phyloP scores from a whole-genome alignment of 495 filamentous ascomycete species.

The Penicillium soppii region DNA sequence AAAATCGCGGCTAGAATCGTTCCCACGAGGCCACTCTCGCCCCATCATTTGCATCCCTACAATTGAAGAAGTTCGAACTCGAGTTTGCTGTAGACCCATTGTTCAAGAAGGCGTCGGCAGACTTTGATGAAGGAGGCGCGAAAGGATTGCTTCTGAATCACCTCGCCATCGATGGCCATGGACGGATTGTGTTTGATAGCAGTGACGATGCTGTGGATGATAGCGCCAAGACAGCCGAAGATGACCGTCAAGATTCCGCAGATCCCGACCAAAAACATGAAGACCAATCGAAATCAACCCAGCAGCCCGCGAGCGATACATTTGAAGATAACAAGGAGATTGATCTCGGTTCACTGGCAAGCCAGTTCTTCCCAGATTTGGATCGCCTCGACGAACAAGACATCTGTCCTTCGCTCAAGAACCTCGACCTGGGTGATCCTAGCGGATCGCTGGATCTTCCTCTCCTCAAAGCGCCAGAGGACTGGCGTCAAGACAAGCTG shows the following conservation, averaged over 20 bases:
- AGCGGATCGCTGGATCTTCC: slow-evolving; percentile 85
- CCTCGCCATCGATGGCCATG: slow-evolving; percentile 84
- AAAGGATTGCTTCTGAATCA: slow-evolving; percentile 96
- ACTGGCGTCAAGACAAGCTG: slow-evolving; percentile 68
- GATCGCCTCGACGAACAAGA: slow-evolving; percentile 75
- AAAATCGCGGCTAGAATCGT: slow-evolving; percentile 52
- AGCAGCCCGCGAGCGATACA: slow-evolving; percentile 40
- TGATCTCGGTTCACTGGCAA: slow-evolving; percentile 69
- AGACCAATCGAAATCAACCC: slow-evolving; percentile 19
- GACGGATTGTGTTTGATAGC: slow-evolving; percentile 96
- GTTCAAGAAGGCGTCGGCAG: slow-evolving; percentile 97
- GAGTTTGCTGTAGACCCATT: slow-evolving; percentile 96
- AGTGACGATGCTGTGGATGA: slow-evolving; percentile 83
- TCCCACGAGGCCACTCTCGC: slow-evolving; percentile 92
- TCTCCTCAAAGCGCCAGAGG: slow-evolving; percentile 85
- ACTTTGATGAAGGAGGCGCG: slow-evolving; percentile 97
- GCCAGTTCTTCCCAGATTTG: slow-evolving; percentile 86
- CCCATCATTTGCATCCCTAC: slow-evolving; percentile 79
- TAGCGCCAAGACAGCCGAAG: slow-evolving; percentile 53
- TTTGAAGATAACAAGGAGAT: slow-evolving; percentile 66
- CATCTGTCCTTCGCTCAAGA: slow-evolving; percentile 92
- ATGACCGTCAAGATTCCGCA: slow-evolving; percentile 28
- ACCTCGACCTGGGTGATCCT: slow-evolving; percentile 82
- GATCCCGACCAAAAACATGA: slow-evolving; percentile 33
- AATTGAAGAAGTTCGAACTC: slow-evolving; percentile 95